Percentiles rank a stretch among this genome's conserved stretches.
These are phyloP conservation scores for Trichoderma afroharzianum DNA, from an alignment of 2,329 filamentous ascomycete species.

Conservation along the genomic window DNA sequence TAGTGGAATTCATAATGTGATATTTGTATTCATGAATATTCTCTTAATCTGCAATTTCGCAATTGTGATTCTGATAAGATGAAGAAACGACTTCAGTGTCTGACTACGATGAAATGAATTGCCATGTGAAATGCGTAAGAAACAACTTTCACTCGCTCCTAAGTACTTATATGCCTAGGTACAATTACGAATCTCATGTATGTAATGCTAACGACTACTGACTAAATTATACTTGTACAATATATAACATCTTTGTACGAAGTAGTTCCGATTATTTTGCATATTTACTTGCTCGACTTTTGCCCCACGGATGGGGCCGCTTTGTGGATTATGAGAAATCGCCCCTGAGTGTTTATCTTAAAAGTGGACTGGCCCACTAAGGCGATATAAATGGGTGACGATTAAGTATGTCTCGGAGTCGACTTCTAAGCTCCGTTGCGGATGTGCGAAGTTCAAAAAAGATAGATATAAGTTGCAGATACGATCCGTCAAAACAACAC, in stretches of 20 bases:
- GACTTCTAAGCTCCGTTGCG: neutral
- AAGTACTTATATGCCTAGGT: neutral
- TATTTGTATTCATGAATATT: neutral
- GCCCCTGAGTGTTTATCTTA: neutral
- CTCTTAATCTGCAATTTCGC: neutral
- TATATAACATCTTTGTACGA: neutral
- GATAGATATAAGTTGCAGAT: neutral
- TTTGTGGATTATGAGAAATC: neutral
- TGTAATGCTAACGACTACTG: neutral
- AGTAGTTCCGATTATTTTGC: neutral
- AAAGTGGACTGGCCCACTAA: neutral
- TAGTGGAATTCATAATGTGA: neutral
- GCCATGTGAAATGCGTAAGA: neutral
- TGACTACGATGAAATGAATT: neutral
- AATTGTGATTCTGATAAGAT: neutral
- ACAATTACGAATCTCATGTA: neutral
- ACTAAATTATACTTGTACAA: neutral
- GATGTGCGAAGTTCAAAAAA: neutral
- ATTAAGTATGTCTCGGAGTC: neutral
- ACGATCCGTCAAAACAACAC: neutral
- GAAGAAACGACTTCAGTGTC: neutral
- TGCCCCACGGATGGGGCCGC: neutral
- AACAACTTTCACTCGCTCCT: neutral
- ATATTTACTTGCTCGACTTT: neutral
- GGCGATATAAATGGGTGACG: neutral